These are phyloP conservation scores for Didymellaceae sp. DNA, from an alignment of 2,329 filamentous ascomycete species.

Conservation along the genomic window DNA sequence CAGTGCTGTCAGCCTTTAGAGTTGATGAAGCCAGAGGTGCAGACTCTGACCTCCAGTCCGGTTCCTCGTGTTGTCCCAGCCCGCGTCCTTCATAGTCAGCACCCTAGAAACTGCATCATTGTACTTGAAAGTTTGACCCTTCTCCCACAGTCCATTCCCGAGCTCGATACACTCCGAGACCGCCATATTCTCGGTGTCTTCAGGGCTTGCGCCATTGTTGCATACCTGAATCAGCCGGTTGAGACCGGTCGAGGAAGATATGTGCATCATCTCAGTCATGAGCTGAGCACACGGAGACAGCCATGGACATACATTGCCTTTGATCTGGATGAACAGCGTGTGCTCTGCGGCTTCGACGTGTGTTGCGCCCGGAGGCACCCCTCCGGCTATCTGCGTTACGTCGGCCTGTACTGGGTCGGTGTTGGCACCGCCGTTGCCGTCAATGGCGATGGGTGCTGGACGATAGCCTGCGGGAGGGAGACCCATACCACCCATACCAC, in stretches of 20 bases:
- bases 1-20: constrained; percentile 11
- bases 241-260: constrained; percentile 31
- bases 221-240: constrained; percentile 42
- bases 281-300: constrained; percentile 33
- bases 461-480: constrained; percentile 22
- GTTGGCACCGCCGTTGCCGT: constrained; percentile 28
- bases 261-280: constrained; percentile 34
- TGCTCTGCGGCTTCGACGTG: constrained; percentile 35
- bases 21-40: constrained; percentile 39
- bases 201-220: constrained; percentile 24
- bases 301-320: constrained; percentile 40
- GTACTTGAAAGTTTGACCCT: constrained; percentile 44
- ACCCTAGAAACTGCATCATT: constrained; percentile 39
- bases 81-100: constrained; percentile 41
- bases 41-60: constrained; percentile 35
- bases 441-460: constrained; percentile 31
- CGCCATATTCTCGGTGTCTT: constrained; percentile 38
- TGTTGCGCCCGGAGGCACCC: constrained; percentile 35
- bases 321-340: constrained; percentile 37
- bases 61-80: constrained; percentile 43
- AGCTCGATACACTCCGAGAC: constrained; percentile 45
- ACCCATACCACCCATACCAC: constrained; percentile 2
- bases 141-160: constrained; percentile 44
- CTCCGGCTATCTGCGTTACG: constrained; percentile 33
- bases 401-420: constrained; percentile 36